Percentiles rank a stretch among this genome's conserved stretches.
Conservation (phyloP, 2,329 filamentous ascomycete species). For the Dendryphion nanum region DNA sequence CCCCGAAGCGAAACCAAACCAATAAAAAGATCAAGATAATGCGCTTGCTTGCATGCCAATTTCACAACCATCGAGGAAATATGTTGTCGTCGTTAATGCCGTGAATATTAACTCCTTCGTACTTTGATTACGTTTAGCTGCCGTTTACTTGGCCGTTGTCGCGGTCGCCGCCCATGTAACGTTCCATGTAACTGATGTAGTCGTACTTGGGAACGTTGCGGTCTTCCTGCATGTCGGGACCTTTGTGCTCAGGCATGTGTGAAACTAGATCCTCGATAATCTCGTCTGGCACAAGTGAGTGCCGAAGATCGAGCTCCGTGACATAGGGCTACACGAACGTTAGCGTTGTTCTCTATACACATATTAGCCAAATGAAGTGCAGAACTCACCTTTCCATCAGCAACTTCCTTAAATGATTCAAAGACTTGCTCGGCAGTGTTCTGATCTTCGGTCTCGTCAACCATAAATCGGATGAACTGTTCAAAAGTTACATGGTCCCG, state of each 20-base stretch:
- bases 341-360: constrained; percentile 13
- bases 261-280: constrained; percentile 89
- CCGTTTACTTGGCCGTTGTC: constrained; percentile 23
- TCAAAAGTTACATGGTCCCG: constrained; percentile 87
- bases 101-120: no score
- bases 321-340: constrained; percentile 81
- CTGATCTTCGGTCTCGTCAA: constrained; percentile 97
- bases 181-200: constrained; percentile 97
- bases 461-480: constrained; percentile 99
- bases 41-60: no score
- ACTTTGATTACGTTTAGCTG: no score
- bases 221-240: constrained; percentile 83
- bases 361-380: background rate
- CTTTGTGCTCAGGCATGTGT: constrained; percentile 80
- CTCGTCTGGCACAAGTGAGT: constrained; percentile 93
- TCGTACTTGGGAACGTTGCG: constrained; percentile 85
- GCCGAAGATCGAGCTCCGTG: constrained; percentile 92
- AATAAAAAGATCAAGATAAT: no score
- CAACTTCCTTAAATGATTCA: constrained; percentile 95
- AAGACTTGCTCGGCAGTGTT: constrained; percentile 98
- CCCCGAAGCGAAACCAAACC: no score
- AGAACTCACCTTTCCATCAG: constrained; percentile 76
- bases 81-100: no score
- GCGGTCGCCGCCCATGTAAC: constrained; percentile 45
- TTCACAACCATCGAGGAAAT: no score